These are phyloP conservation scores for Debaryomyces nepalensis DNA, from an alignment of 1,139 yeast species.

Conservation along the genomic window DNA sequence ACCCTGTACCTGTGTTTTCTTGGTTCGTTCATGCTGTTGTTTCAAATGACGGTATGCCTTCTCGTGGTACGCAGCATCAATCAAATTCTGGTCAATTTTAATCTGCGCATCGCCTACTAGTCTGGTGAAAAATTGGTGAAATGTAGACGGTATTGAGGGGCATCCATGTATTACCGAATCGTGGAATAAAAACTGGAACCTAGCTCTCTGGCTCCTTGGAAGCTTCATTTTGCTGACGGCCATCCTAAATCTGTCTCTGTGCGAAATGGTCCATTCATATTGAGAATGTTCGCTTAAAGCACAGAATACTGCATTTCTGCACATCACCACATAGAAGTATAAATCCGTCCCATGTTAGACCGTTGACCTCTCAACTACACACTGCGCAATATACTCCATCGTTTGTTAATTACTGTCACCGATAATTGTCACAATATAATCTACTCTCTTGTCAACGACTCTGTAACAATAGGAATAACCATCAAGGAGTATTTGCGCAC, in stretches of 20 bases:
- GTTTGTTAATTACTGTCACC: too few species aligned
- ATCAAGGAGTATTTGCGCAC: too few species aligned
- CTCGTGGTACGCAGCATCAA: conserved; percentile 1
- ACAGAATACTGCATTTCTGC: too few species aligned
- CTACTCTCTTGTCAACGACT: too few species aligned
- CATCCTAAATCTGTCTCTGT: background rate
- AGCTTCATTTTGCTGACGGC: background rate
- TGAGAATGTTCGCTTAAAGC: too few species aligned
- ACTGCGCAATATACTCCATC: too few species aligned
- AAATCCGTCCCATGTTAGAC: too few species aligned
- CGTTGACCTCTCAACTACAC: too few species aligned
- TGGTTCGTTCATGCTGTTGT: conserved; percentile 6
- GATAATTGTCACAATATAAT: too few species aligned
- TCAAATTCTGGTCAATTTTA: conserved; percentile 3
- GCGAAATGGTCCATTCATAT: too few species aligned
- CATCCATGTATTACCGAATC: conserved; percentile 9
- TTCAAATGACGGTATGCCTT: conserved; percentile 3
- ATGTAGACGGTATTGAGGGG: conserved; percentile 5
- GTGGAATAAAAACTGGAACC: conserved; percentile 6
- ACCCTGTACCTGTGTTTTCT: background rate
- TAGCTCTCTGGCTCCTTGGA: background rate
- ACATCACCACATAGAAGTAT: too few species aligned
- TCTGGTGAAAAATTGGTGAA: conserved; percentile 2
- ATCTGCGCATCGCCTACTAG: background rate
- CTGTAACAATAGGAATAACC: too few species aligned